Evolutionary conservation across 352 stramenopile genomes (phyloP), one percentile per base, ranked within the genome.

Genomic region (Blastocystis sp.): DNA sequence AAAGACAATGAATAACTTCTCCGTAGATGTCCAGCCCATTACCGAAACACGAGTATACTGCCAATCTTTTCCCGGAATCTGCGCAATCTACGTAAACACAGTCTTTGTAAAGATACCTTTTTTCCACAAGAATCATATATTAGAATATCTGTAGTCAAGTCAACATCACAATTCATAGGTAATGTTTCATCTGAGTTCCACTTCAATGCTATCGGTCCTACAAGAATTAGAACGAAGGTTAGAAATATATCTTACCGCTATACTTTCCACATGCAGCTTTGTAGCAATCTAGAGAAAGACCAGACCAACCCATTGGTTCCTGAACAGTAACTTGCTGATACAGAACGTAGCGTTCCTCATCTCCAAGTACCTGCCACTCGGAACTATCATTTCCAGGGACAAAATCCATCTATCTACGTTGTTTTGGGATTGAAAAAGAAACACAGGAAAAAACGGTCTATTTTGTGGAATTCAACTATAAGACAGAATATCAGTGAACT

Each of bases 121-220:
- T 84, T 84, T 62, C 73, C 73, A 56, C 73, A 84, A 9, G 73
- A 84, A 48, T 84, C 73, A 84, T 69, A 84, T 66, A 84, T 84
- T 37, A 84, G 30, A 40, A 84, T 84, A 48, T 84, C 73, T 69
- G 73, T 84, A 30, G 56, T 84, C 17, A 84, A 48, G 19, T 44
- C 44, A 19, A 64, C 59, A 66, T 84, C 73, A 27, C 53, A 84
- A 30, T 84, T 84, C 56, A 84, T 69, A 9, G 73, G 73, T 22
- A 84, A 57, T 37, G 73, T 64, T 42, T 84, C 73, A 35, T 84
- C 73, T 57, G 73, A 68, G 51, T 84, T 84, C 73, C 73, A 84
- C 73, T 84, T 84, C 27, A 84, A 42, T 37, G 73, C 73, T 30
- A 84, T 84, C 24, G 35, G 53, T 17, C 73, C 73, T 84, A 84